These are phyloP conservation scores for Penicillium paradoxum DNA, from an alignment of 495 filamentous ascomycete genomes.

Conservation along the genomic window DNA sequence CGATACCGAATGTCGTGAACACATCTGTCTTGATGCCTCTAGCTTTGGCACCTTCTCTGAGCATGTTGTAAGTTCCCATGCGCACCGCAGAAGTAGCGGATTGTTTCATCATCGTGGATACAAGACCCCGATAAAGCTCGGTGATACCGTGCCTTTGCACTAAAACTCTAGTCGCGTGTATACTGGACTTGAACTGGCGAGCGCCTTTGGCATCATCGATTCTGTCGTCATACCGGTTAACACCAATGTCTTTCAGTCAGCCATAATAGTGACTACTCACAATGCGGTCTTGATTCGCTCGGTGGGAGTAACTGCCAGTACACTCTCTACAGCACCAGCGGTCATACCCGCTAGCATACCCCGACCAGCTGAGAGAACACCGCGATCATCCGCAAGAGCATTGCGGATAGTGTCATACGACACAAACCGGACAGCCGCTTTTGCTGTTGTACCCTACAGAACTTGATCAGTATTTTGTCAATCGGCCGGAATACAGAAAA, in stretches of 20 bases:
- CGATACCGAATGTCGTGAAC: constrained; percentile 55
- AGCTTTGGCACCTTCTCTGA: constrained; percentile 53
- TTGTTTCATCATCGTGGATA: constrained; percentile 63
- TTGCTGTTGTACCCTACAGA: constrained; percentile 49
- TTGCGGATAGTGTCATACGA: constrained; percentile 62
- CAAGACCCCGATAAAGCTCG: constrained; percentile 57
- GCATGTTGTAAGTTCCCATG: constrained; percentile 63
- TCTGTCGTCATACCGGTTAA: constrained; percentile 10
- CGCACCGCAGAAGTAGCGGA: constrained; percentile 58
- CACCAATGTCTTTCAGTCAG: no score
- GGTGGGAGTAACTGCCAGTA: constrained; percentile 58
- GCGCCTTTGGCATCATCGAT: constrained; percentile 59
- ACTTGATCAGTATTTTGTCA: background rate
- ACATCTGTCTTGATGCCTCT: constrained; percentile 39
- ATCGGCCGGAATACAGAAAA: background rate
- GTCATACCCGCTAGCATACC: constrained; percentile 60
- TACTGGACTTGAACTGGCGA: constrained; percentile 45
- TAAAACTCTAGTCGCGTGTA: constrained; percentile 48
- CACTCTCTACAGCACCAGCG: constrained; percentile 54
- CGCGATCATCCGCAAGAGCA: constrained; percentile 53
- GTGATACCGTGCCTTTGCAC: constrained; percentile 43
- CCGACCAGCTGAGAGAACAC: constrained; percentile 47
- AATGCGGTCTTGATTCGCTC: constrained; percentile 66
- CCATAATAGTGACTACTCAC: constrained; percentile 8
- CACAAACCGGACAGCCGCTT: constrained; percentile 63